Evolutionary conservation across 495 filamentous ascomycete species (phyloP), one percentile per base, ranked within the genome.

Genomic region (Daldinia concentrica): DNA sequence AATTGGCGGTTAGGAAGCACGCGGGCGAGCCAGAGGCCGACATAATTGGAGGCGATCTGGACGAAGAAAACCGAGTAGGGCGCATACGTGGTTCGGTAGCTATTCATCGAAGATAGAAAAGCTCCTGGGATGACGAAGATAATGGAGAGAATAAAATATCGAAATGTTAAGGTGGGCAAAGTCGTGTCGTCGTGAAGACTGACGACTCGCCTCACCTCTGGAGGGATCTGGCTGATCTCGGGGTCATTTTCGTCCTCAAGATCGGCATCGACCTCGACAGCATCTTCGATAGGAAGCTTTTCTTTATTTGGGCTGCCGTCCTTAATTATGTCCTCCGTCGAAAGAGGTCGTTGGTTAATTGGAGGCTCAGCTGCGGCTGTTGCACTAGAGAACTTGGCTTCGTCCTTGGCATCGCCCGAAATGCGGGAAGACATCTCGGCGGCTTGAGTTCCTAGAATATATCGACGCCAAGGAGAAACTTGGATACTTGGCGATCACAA

Each of bases 1-100:
- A 88, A 64, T 12, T 73, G 76, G 74, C 80, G 83, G 6, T 79
- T 73, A 22, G 86, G 86, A 7, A 89, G 74, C 4, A 81, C 74
- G 29, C 79, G 79, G 5, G 85, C 85, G 12, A 88, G 78, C 74
- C 86, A 88, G 26, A 84, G 79, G 4, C 86, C 86, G 11, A 81
- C 82, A 68, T 87, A 87, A 69, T 86, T 84, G 60, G 80, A 83
- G 6, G 84, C 85, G 15, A 87, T 86, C 64, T 86, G 84, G 32
- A 87, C 86, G 63, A 88, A 87, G 70, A 88, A 87, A 58, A 88
- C 78, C 1, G 86, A 86, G 68, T 87, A 89, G 2, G 83, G 84
- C 1, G 86, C 85, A 26, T 81, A 79, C 9, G 85, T 87, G 0
- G 85, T 88, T 45, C 86, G 79, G 62, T 84, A 89, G 43, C 79